Base-by-base conservation (phyloP, 495 filamentous ascomycete genomes). In the Penicillium herquei region DNA sequence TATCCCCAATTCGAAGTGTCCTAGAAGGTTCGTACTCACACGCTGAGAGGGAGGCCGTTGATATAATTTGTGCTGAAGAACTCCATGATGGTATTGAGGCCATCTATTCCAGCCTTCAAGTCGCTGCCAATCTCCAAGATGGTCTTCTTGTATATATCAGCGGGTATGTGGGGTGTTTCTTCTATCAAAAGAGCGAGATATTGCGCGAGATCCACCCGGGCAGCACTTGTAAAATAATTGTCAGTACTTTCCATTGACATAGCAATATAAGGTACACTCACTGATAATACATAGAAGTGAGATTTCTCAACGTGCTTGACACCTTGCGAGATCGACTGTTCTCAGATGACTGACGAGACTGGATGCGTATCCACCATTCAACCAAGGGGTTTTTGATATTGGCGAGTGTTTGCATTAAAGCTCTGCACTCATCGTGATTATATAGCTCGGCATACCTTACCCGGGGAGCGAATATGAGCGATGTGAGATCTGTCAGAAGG, bases 281-380 rank as follows among this genome's bases (percentile, higher is more conserved):
- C 78, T 76, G 69, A 52, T 79, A 81, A 42, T 77, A 78, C 75
- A 80, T 81, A 43, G 73, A 77, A 46, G 78, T 78, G 43, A 78
- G 54, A 33, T 76, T 76, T 7, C 68, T 71, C 48, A 78, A 72
- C 13, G 72, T 39, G 11, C 66, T 64, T 17, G 75, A 66, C 6
- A 73, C 70, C 32, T 78, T 70, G 47, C 64, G 65, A 30, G 6
- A 3, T 31, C 41, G 37, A 6, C 37, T 40, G 2, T 12, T 13
- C 10, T 6, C 13, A 8, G 51, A 17, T 41, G 37, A 7, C 11
- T 59, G 44, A 11, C 54, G 50, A 6, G 54, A 51, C 14, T 57
- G 46, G 5, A 40, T 6, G 21, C 4, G 21, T 1, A 26, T 26
- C 34, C 66, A 56, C 70, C 70, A 73, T 7, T 56, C 35, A 32